Evolutionary conservation across 2,329 filamentous ascomycete genomes (phyloP).

Genomic region (Hypoxylon sp.): DNA sequence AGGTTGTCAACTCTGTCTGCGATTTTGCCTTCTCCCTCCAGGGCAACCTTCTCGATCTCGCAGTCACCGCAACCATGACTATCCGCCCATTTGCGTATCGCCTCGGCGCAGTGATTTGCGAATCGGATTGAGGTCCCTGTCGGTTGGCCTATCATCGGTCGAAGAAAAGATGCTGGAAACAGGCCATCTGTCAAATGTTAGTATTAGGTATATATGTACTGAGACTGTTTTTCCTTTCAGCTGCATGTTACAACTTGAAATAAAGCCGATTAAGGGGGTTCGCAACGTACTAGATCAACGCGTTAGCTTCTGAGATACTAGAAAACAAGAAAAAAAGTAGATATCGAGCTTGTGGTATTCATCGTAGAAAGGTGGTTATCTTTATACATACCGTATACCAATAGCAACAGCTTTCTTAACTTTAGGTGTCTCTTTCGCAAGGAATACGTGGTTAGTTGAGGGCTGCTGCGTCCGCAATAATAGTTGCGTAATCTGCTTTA

Average conservation of each 20-base stretch:
- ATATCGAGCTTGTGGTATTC: too few relatives aligned
- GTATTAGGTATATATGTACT: neutral
- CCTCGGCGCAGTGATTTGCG: constrained; percentile 83
- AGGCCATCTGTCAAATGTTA: constrained; percentile 69
- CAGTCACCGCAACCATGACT: constrained; percentile 75
- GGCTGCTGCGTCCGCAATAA: constrained; percentile 64
- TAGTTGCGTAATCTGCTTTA: constrained; percentile 71
- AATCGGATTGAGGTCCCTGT: constrained; percentile 96
- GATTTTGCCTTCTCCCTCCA: constrained; percentile 95
- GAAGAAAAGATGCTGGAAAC: constrained; percentile 85
- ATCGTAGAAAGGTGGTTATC: too few relatives aligned
- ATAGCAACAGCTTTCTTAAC: constrained; percentile 91
- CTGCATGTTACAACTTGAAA: neutral
- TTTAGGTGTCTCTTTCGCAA: constrained; percentile 72
- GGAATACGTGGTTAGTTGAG: constrained; percentile 74
- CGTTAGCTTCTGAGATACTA: constrained; percentile 2
- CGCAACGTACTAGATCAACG: constrained; percentile 6
- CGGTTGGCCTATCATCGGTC: constrained; percentile 92
- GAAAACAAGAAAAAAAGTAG: too few relatives aligned
- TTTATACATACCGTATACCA: constrained; percentile 66
- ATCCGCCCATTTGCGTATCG: constrained; percentile 84
- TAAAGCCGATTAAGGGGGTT: neutral
- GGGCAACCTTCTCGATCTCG: constrained; percentile 90
- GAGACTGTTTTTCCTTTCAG: neutral
- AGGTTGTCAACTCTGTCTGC: constrained; percentile 87